Base-by-base conservation (phyloP, 2,329 filamentous ascomycete species). In the Blastomyces parvus region DNA sequence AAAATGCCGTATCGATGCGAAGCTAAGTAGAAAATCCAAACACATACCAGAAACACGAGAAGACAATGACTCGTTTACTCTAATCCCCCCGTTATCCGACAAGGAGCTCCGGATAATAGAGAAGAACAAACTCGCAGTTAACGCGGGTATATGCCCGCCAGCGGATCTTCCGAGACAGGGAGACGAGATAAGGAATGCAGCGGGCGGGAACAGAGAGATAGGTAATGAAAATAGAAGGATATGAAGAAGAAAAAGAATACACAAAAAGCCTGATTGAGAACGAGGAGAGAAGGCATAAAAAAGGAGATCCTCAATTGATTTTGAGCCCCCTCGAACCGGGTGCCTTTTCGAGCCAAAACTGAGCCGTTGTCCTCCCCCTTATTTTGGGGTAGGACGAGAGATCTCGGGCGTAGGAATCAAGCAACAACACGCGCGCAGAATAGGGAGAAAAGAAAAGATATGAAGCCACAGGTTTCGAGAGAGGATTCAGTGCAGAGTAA, bases 221-320 rank as follows among this genome's bases (percentile, higher is more conserved):
- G 57, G 40, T 9, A 22, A 33, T 17, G 57, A 59, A 48, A 19
- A 59, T 48, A 48, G 57, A 22, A 25, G 42, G 7, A 33, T 25
- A 46, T 46, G 8, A 46, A 11, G n/a, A 36, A 30, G 27, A 30
- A 59, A 58, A 58, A 59, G 40, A 44, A 59, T 59, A 59, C 38
- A 25, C n/a, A 30, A 59, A 59, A 38, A 38, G 9, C 13, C 36
- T 9, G 1, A 11, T 38, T 38, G 36, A 38, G 36, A 11, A 38
- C 36, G 36, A 38, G 40, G 2, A 19, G 19, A 44, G 0, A 44
- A 44, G 40, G 13, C 1, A 44, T 2, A 19, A 19, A 44, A 13
- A 46, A 17, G 27, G n/a, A 22, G 11, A 3, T 11, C 19, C 6
- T 30, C 30, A 30, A 33, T n/a, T 17, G 17, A 55, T 33, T 33